Base-by-base conservation (phyloP, 176 grass and related monocot species). In the Triticum urartu region DNA sequence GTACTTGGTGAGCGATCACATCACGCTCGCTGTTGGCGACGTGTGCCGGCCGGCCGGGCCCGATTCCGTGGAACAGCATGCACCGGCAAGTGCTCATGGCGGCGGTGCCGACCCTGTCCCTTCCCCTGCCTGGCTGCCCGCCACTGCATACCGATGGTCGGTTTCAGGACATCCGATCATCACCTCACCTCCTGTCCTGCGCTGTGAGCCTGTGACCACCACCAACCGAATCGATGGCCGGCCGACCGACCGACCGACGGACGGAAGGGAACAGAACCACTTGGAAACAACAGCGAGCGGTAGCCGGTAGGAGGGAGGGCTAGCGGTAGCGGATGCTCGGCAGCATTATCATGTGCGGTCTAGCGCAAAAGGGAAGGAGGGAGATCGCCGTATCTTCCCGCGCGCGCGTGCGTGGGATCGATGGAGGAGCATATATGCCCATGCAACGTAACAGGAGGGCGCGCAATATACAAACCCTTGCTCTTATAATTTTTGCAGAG, bases 61-160 rank as follows among this genome's bases (percentile, higher is more conserved):
- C 5, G 21, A 26, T 25, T 6, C n/a, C n/a, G 70, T 2, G 2
- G 9, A 22, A 72, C 68, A 13, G 4, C n/a, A 42, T 42, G 40
- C 40, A 12, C 35, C n/a, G 68, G 4, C 68, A 40, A 12, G 20
- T 72, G 35, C 68, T 21, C 18, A 1, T 21, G 66, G 66, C 32
- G 70, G 35, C 68, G 68, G 68, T 40, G 69, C 70, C 70, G 39
- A 47, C 70, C 70, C 39, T 72, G 71, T 50, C 42, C 72, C 24
- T 47, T 21, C 59, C 59, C 59, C 59, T 4, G 18, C 21, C 7
- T 9, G 7, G 5, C 56, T n/a, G 17, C 21, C 20, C 0, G 6
- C 54, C 43, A 47, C 3, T n/a, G 36, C 14, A 6, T 14, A 18
- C 50, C 50, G n/a, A 47, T 47, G 71, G 39, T 47, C 39, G 39